phyloP scores from a whole-genome alignment of 2,329 filamentous ascomycete species.

The Aureobasidium sp. region DNA sequence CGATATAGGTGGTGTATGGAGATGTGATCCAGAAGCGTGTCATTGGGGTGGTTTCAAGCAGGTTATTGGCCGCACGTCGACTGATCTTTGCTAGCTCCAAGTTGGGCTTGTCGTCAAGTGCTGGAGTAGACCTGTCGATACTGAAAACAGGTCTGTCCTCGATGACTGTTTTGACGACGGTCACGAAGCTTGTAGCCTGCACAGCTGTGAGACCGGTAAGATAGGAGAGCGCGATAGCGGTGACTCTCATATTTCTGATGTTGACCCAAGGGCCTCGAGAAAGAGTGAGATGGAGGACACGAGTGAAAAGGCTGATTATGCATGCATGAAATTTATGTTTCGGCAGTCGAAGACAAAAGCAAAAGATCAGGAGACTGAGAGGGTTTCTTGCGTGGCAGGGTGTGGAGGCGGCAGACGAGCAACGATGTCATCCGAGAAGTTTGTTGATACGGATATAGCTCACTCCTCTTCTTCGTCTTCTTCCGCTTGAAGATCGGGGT shows the following conservation, averaged over 20 bases:
- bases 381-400: not conserved
- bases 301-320: not conserved
- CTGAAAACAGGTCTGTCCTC: not conserved
- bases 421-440: not conserved
- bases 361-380: not conserved
- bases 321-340: not conserved
- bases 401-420: not conserved
- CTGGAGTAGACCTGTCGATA: not conserved
- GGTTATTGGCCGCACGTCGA: not conserved
- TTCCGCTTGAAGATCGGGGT: conserved; percentile 59
- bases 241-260: not conserved
- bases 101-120: not conserved
- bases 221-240: not conserved
- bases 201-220: not conserved
- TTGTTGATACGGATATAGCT: not conserved
- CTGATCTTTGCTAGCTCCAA: not conserved
- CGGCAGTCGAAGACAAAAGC: not conserved
- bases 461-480: conserved; percentile 26
- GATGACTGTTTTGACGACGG: not conserved
- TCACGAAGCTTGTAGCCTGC: not conserved
- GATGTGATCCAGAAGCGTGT: not conserved
- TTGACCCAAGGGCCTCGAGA: not conserved
- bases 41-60: not conserved
- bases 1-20: not conserved
- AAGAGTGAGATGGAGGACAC: not conserved